A percentile compares a stretch with the other conserved stretches of the same genome.
phyloP scores from a whole-genome alignment of 129 eudicot genomes.

The Tagetes erecta region DNA sequence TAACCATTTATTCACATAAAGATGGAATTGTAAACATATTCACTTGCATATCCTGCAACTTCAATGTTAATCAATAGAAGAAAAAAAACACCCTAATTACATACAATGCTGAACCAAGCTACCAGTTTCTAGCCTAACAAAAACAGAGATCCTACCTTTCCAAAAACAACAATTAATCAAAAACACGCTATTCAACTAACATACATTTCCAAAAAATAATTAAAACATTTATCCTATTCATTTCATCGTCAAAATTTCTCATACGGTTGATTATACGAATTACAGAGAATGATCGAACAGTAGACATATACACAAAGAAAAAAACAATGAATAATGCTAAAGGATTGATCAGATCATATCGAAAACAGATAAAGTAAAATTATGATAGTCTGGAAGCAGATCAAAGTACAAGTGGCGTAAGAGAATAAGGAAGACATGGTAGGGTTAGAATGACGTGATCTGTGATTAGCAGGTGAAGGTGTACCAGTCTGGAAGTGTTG shows the following conservation, averaged over 20 bases:
- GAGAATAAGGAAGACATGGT: slow-evolving; percentile 3
- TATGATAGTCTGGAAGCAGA: slow-evolving; percentile 13
- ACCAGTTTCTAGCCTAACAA: slow-evolving; percentile 14
- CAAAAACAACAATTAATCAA: not conserved
- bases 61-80: not conserved
- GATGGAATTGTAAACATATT: not conserved
- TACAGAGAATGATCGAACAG: not conserved
- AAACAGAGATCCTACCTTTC: slow-evolving; percentile 11
- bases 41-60: slow-evolving; percentile 12
- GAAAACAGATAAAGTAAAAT: slow-evolving; percentile 9
- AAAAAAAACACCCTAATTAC: slow-evolving; percentile 12
- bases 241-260: not conserved
- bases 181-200: not conserved
- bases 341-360: slow-evolving; percentile 26
- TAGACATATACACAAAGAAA: not conserved
- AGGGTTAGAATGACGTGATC: slow-evolving; percentile 61
- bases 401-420: slow-evolving; percentile 21
- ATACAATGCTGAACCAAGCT: slow-evolving; percentile 29
- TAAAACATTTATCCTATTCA: slow-evolving; percentile 9
- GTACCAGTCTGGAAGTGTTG: slow-evolving; percentile 41
- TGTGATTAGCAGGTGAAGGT: slow-evolving; percentile 46
- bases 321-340: slow-evolving; percentile 22
- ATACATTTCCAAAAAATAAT: slow-evolving; percentile 1
- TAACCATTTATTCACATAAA: not conserved
- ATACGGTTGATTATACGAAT: not conserved